A percentile compares a stretch with the other conserved stretches of the same genome.
These are phyloP conservation scores for Rhodotorula babjevae DNA, from an alignment of 768 basidiomycete genomes.

Conservation along the genomic window DNA sequence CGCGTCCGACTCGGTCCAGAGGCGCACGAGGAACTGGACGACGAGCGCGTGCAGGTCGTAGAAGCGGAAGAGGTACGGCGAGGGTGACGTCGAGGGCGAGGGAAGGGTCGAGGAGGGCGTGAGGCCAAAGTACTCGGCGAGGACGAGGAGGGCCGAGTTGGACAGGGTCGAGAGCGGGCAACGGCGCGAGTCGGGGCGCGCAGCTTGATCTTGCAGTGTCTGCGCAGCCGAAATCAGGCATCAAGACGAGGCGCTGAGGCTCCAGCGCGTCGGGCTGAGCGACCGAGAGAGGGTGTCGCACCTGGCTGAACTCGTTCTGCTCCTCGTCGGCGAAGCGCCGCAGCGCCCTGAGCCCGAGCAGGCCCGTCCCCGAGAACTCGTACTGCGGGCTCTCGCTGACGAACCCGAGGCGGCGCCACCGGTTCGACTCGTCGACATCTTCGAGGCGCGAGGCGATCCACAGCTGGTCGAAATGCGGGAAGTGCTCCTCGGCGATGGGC, in stretches of 20 bases:
- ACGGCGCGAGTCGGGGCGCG: conserved; percentile 64
- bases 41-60: conserved; percentile 73
- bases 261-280: too few relatives aligned
- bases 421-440: conserved; percentile 52
- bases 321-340: conserved; percentile 67
- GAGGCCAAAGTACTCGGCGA: conserved; percentile 79
- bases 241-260: background rate
- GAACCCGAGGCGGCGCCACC: conserved; percentile 61
- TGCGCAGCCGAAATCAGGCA: conserved; percentile 42
- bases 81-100: conserved; percentile 67
- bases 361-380: conserved; percentile 73
- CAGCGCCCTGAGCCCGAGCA: conserved; percentile 75
- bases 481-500: background rate
- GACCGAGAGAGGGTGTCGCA: conserved; percentile 39
- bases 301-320: conserved; percentile 70
- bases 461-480: conserved; percentile 52
- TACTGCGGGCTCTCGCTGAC: conserved; percentile 65
- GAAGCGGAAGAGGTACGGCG: conserved; percentile 83
- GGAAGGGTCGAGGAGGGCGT: conserved; percentile 56
- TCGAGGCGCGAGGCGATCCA: conserved; percentile 53
- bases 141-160: conserved; percentile 74
- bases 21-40: conserved; percentile 78
- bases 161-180: conserved; percentile 81
- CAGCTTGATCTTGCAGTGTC: conserved; percentile 74
- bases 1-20: conserved; percentile 86